These are phyloP conservation scores for Sarcodon aspratus DNA, from an alignment of 768 basidiomycete species.

Conservation along the genomic window DNA sequence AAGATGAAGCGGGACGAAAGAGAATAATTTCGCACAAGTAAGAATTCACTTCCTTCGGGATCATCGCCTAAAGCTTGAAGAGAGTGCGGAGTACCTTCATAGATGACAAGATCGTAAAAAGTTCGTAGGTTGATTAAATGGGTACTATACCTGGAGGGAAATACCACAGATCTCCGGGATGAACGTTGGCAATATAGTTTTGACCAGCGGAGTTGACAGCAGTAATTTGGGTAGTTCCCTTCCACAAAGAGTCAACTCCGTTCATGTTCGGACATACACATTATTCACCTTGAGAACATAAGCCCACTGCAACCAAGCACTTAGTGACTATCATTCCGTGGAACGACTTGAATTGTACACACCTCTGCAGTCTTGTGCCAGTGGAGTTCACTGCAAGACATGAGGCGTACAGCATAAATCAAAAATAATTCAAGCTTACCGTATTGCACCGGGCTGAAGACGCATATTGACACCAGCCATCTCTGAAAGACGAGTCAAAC, in stretches of 20 bases:
- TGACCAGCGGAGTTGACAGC: slow-evolving; percentile 35
- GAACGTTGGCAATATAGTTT: slow-evolving; percentile 37
- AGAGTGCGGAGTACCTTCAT: slow-evolving; percentile 29
- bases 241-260: too few species aligned
- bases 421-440: slow-evolving; percentile 8
- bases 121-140: too few species aligned
- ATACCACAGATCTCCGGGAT: slow-evolving; percentile 40
- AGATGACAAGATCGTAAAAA: too few species aligned
- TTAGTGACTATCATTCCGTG: neutral
- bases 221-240: slow-evolving; percentile 25
- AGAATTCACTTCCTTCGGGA: slow-evolving; percentile 38
- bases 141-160: slow-evolving; percentile 31
- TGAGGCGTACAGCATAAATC: neutral
- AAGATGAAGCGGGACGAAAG: neutral
- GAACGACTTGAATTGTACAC: neutral
- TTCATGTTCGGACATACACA: too few species aligned
- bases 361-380: slow-evolving; percentile 23
- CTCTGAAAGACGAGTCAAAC: slow-evolving; percentile 5
- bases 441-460: slow-evolving; percentile 21
- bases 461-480: slow-evolving; percentile 25
- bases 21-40: slow-evolving; percentile 23
- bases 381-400: slow-evolving; percentile 18
- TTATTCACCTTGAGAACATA: slow-evolving; percentile 13
- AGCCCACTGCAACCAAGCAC: slow-evolving; percentile 15
- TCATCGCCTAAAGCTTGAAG: slow-evolving; percentile 30